Evolutionary conservation across 306 rosid species (phyloP), one percentile per base, ranked within the genome.

Genomic region (Ormosia emarginata): DNA sequence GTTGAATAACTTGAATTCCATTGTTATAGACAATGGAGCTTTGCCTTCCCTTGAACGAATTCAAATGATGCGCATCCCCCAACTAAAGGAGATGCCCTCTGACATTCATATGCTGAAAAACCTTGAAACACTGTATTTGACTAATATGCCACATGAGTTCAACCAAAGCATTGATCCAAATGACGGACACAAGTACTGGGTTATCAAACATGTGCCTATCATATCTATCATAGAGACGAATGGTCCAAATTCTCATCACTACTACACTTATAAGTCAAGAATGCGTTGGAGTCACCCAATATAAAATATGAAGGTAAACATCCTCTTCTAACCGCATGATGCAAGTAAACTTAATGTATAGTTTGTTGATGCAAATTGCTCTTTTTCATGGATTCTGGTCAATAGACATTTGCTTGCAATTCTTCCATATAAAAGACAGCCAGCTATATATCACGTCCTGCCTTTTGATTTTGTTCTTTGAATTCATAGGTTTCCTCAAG

Each of bases 31-130:
- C 36, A 24, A 44, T 44, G 74, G 39, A 44, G 37, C 74, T 68
- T 46, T 44, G 7, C 39, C 40, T 44, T 6, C 74, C 5, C 39
- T 69, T 46, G 52, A 69, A 44, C 2, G 1, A 29, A 29, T 69
- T 12, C 5, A 46, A 12, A 44, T 69, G 58, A 52, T 30, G 41
- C 2, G n/a, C 46, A 13, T 36, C n/a, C 44, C 33, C 14, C 56
- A 71, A n/a, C 76, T 71, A 32, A 15, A 50, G 7, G 76, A 71
- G 76, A 32, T 71, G 17, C 76, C 76, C 14, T 14, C 76, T 71
- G 44, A n/a, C 37, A 13, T 71, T 11, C 46, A 71, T 3, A 1
- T 2, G 0, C 4, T 59, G 39, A 59, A 59, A 10, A 59, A 30
- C 8, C 66, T 59, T 9, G 12, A 58, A 58, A 55, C 3, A 5